Conservation (phyloP, 306 rosid genomes). For the Cicer chorassanicum region DNA sequence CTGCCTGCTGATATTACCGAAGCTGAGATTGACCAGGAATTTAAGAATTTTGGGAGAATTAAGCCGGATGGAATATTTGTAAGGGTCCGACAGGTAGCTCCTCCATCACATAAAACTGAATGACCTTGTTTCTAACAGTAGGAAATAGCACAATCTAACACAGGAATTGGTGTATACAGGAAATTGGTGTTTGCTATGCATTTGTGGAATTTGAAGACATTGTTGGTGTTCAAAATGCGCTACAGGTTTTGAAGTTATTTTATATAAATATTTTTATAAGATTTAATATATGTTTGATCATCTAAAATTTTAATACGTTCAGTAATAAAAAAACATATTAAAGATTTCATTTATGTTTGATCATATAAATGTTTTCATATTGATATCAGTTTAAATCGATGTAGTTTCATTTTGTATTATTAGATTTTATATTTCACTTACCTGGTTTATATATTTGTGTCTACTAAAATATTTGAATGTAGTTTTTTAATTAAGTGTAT, state of each 20-base stretch:
- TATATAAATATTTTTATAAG: constrained; percentile 3
- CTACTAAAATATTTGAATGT: constrained; percentile 1
- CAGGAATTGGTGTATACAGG: constrained; percentile 61
- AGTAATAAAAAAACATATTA: neutral
- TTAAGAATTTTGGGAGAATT: constrained; percentile 81
- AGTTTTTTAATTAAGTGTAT: neutral
- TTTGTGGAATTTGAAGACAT: constrained; percentile 96
- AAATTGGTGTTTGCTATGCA: constrained; percentile 93
- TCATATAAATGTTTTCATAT: constrained; percentile 21
- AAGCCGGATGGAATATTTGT: constrained; percentile 83
- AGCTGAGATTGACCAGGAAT: constrained; percentile 77
- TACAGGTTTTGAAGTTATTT: constrained; percentile 61
- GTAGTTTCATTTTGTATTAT: constrained; percentile 4
- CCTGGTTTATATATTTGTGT: neutral
- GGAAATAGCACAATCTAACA: constrained; percentile 36
- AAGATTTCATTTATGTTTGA: constrained; percentile 29
- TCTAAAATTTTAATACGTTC: neutral
- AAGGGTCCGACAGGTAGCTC: constrained; percentile 75
- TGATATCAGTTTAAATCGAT: neutral
- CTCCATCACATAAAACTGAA: constrained; percentile 17
- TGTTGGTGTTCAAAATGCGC: constrained; percentile 78
- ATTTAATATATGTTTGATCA: neutral
- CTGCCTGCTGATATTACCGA: constrained; percentile 82
- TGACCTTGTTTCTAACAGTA: neutral
- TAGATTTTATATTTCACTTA: constrained; percentile 4